phyloP scores from a whole-genome alignment of 305 asterid species.

The Fraxinus ornus region DNA sequence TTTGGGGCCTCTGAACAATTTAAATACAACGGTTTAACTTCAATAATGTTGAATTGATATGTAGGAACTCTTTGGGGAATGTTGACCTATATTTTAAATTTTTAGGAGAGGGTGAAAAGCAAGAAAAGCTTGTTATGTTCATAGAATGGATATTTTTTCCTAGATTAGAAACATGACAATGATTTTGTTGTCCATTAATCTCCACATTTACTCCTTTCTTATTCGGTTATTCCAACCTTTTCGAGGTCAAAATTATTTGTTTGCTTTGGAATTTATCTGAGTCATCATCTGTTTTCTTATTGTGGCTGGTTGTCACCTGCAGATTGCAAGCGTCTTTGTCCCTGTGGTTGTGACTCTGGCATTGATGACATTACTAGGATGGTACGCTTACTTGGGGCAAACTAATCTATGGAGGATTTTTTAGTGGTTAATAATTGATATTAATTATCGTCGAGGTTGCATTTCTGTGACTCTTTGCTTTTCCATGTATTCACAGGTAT shows the following conservation, averaged over 20 bases:
- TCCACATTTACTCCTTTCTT: constrained; percentile 1
- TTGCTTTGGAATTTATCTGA: not conserved
- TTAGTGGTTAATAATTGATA: not conserved
- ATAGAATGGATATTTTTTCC: not conserved
- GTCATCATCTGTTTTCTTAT: constrained; percentile 26
- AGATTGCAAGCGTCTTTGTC: constrained; percentile 94
- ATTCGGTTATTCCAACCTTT: not conserved
- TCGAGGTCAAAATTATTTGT: constrained; percentile 1
- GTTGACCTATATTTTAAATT: not conserved
- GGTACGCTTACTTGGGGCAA: constrained; percentile 51
- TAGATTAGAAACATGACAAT: not conserved
- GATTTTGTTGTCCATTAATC: not conserved
- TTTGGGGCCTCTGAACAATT: not conserved
- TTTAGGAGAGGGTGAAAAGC: not conserved
- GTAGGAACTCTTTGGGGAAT: not conserved
- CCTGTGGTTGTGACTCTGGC: constrained; percentile 75
- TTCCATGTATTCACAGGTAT: constrained; percentile 51
- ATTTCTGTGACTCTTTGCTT: not conserved
- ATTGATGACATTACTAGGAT: constrained; percentile 74
- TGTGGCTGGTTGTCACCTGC: constrained; percentile 32
- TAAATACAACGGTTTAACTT: not conserved
- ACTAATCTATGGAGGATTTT: not conserved
- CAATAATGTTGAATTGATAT: not conserved
- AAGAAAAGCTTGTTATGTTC: not conserved
- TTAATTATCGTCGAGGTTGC: not conserved